Base-by-base conservation (phyloP, 441 rosid species). In the Euphorbia celastroides region DNA sequence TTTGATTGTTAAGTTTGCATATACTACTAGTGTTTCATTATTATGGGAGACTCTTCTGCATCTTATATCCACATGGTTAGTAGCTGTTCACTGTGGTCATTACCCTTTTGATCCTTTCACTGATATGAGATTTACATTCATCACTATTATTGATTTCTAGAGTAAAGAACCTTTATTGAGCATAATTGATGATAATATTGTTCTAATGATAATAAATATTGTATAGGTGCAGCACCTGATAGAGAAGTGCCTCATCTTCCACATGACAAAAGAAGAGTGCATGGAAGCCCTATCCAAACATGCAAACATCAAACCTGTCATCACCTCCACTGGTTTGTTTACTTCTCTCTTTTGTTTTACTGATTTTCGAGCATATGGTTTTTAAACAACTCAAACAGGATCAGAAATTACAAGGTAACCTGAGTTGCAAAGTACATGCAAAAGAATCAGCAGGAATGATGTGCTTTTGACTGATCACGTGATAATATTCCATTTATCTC, bases 221-320 rank as follows among this genome's bases (percentile, higher is more conserved):
- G 17, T 59, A 56, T 73, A 93, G 99, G 95, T 93, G 81, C 99
- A 93, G 66, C 93, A 91, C 71, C 79, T 93, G 77, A 93, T 91
- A 57, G 99, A 93, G 80, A 93, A 89, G 81, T 93, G 99, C 70
- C 68, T 93, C 80, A 85, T 89, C 86, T 93, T 86, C 68, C 78
- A 80, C 57, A 88, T 91, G 97, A 82, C 82, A 25, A 93, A 89
- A 80, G 93, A 91, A 74, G 99, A 93, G 74, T 91, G 99, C 93
- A 81, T 89, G 79, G 96, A 91, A 82, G 96, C 97, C 64, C 96
- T 93, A 62, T 84, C 88, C 32, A 91, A 82, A 72, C 90, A 89
- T 88, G 99, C 97, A 71, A 77, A 91, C 20, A 89, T 93, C 77
- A 75, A 84, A 70, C 96, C 97, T 70, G 91, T 93, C 80, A 87